A percentile compares a stretch with the other conserved stretches of the same genome.
These are phyloP conservation scores for Verticillium nubilum DNA, from an alignment of 2,329 filamentous ascomycete species.

Conservation along the genomic window DNA sequence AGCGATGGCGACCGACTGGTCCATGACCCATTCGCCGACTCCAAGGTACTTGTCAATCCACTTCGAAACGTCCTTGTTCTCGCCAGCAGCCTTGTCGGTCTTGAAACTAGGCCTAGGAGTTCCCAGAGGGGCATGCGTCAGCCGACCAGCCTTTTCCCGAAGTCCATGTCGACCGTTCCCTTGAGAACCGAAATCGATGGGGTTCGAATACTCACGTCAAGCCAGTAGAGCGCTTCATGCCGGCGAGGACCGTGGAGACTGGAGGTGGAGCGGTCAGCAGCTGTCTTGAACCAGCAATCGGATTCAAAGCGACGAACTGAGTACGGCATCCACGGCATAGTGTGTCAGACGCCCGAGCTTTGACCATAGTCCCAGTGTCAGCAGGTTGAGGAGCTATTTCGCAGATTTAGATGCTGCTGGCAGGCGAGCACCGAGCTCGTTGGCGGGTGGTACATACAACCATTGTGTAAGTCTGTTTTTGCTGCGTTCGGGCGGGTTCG, in stretches of 20 bases:
- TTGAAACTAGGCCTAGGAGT: conserved; percentile 70
- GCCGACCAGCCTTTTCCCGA: conserved; percentile 16
- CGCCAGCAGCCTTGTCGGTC: conserved; percentile 72
- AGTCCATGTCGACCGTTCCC: neutral
- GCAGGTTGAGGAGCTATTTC: conserved; percentile 57
- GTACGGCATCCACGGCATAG: conserved; percentile 93
- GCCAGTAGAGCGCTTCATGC: conserved; percentile 95
- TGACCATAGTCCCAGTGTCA: conserved; percentile 62
- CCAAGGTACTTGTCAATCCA: conserved; percentile 94
- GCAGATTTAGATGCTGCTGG: conserved; percentile 35
- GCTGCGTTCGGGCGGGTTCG: neutral
- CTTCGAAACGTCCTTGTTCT: conserved; percentile 75
- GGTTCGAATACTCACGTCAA: conserved; percentile 75
- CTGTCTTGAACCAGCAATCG: neutral
- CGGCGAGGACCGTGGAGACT: conserved; percentile 95
- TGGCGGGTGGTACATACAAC: neutral
- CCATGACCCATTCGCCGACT: conserved; percentile 97
- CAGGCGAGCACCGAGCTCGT: conserved; percentile 1
- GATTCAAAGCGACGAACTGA: conserved; percentile 54
- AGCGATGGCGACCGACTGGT: conserved; percentile 89
- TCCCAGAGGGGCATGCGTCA: conserved; percentile 40
- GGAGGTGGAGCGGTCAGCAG: neutral
- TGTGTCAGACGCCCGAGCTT: conserved; percentile 92
- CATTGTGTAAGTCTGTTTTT: neutral
- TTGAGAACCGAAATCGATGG: neutral